A percentile compares a stretch with the other conserved stretches of the same genome.
phyloP scores from a whole-genome alignment of 371 early-diverging fungal species.

The Cokeromyces recurvatus region DNA sequence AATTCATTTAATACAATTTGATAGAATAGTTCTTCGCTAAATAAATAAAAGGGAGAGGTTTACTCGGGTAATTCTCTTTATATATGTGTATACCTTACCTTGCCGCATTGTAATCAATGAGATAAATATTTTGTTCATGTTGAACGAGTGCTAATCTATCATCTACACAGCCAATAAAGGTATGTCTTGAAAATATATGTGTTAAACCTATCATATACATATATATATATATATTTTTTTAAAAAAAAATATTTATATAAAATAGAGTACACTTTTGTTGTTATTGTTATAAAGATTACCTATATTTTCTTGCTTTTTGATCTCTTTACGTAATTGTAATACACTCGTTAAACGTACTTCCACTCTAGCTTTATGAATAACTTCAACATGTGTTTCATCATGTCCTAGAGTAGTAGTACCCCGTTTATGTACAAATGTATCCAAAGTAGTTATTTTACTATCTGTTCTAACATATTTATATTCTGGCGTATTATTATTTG shows the following conservation, averaged over 20 bases:
- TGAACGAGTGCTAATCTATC: conserved; percentile 74
- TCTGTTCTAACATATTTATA: conserved; percentile 80
- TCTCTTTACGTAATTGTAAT: conserved; percentile 67
- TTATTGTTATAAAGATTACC: too few species aligned
- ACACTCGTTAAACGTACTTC: conserved; percentile 79
- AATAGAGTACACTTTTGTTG: too few species aligned
- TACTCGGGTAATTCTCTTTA: neutral
- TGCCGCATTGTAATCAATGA: conserved; percentile 71
- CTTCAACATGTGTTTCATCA: neutral
- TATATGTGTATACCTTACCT: conserved; percentile 40
- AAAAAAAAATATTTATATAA: neutral
- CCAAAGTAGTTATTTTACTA: conserved; percentile 62
- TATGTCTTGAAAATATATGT: conserved; percentile 68
- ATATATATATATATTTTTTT: neutral
- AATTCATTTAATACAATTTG: conserved; percentile 80
- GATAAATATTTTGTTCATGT: conserved; percentile 72
- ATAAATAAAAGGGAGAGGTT: neutral
- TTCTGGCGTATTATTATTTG: conserved; percentile 23
- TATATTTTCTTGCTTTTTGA: conserved; percentile 54
- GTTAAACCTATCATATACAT: conserved; percentile 67
- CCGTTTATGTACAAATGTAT: conserved; percentile 41
- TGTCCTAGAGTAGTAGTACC: neutral
- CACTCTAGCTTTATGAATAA: conserved; percentile 27
- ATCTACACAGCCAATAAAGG: conserved; percentile 90
- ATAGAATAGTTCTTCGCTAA: conserved; percentile 85